Evolutionary conservation across 2,329 filamentous ascomycete species (phyloP).

Genomic region (Stagonosporopsis vannaccii): DNA sequence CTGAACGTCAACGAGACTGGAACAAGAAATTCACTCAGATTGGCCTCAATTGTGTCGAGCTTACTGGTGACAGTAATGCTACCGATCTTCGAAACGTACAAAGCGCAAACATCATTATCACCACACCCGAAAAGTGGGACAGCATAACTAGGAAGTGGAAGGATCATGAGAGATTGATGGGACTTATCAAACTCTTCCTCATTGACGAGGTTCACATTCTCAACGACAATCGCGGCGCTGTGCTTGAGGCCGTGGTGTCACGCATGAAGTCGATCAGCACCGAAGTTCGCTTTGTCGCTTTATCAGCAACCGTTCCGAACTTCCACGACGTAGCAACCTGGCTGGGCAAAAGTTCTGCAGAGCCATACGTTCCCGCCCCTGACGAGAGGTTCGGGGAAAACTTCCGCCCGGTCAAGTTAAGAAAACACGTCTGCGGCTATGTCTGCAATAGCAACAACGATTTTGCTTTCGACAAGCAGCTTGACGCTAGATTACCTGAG

Average conservation of each 20-base stretch:
- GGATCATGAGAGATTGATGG: constrained; percentile 77
- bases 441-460: constrained; percentile 67
- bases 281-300: constrained; percentile 77
- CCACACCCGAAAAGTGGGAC: constrained; percentile 92
- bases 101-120: constrained; percentile 80
- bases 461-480: constrained; percentile 75
- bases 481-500: constrained; percentile 70
- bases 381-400: constrained; percentile 78
- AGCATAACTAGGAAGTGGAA: constrained; percentile 88
- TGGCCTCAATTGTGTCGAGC: constrained; percentile 73
- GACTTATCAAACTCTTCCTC: constrained; percentile 78
- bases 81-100: constrained; percentile 72
- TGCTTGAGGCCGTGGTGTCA: constrained; percentile 82
- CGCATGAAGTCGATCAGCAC: constrained; percentile 84
- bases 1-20: constrained; percentile 81
- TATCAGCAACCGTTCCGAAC: constrained; percentile 86
- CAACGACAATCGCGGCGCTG: constrained; percentile 79
- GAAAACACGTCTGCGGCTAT: constrained; percentile 80
- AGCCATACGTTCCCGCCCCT: constrained; percentile 68
- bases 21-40: constrained; percentile 73
- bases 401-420: constrained; percentile 77
- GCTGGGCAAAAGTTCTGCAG: constrained; percentile 72
- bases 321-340: constrained; percentile 80
- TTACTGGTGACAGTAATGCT: constrained; percentile 81
- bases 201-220: constrained; percentile 91